Evolutionary conservation across 2,329 filamentous ascomycete genomes (phyloP).

Genomic region (Trichoderma sp.): DNA sequence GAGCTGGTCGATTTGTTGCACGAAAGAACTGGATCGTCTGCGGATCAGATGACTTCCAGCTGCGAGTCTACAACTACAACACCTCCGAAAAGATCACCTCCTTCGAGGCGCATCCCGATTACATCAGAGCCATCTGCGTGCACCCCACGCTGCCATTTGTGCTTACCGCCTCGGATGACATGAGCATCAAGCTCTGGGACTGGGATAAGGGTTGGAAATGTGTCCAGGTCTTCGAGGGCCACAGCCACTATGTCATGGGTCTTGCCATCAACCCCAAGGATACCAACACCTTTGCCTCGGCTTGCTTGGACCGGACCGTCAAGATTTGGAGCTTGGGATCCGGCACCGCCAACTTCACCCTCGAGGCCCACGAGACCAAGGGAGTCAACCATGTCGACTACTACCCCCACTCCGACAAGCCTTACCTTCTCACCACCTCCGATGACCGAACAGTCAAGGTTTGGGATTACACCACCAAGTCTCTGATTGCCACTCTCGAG

Average conservation of each 20-base stretch:
- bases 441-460: conserved; percentile 97
- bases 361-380: conserved; percentile 95
- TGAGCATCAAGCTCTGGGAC: conserved; percentile 98
- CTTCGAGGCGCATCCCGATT: conserved; percentile 97
- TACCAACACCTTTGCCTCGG: conserved; percentile 86
- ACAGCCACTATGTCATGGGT: conserved; percentile 95
- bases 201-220: conserved; percentile 99
- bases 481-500: conserved; percentile 91
- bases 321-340: conserved; percentile 98
- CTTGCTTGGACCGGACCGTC: conserved; percentile 92
- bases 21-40: conserved; percentile 99
- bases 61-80: conserved; percentile 97
- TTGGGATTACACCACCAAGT: conserved; percentile 99
- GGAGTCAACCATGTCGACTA: conserved; percentile 98
- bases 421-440: conserved; percentile 91
- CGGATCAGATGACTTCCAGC: conserved; percentile 86
- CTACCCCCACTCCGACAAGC: conserved; percentile 70
- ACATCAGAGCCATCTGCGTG: conserved; percentile 93
- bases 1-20: conserved; percentile 92
- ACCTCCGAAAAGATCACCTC: conserved; percentile 97
- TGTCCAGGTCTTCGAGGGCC: conserved; percentile 93
- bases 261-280: conserved; percentile 97
- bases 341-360: conserved; percentile 89
- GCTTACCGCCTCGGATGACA: conserved; percentile 93
- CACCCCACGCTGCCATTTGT: conserved; percentile 96